Base-by-base conservation (phyloP, 2,329 filamentous ascomycete genomes). In the Aspergillus fumigatus region DNA sequence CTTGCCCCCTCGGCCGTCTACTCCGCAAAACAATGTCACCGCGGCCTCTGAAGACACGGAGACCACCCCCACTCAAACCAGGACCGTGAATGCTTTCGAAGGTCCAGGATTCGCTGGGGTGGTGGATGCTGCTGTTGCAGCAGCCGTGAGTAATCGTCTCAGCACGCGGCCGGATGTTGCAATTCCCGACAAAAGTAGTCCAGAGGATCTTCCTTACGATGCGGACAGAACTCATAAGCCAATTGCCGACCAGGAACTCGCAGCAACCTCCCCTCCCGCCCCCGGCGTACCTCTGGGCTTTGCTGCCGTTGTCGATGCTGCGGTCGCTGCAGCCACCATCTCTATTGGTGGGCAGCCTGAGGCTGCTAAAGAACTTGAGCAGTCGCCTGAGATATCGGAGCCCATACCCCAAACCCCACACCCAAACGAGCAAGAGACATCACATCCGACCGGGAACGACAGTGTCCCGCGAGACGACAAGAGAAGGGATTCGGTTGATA, bases 121-220 rank as follows among this genome's bases (percentile, higher is more conserved):
- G 21, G 63, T 66, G 9, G 67, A 66, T 55, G 62, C 63, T 3
- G 65, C 69, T 54, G 62, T 67, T 19, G 61, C 63, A 52, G 63
- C 65, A 29, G 59, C 62, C 21, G 60, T 54, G 11, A 56, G 49
- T 3, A 6, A 29, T 19, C 21, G 21, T 38, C 21, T 17, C 6
- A n/a, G 17, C 17, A 10, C 5, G 11, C 51, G 17, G 21, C 23
- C 49, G 3, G 50, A 50, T 4, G 4, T 43, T 29, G 29, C 45
- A 49, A 57, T 4, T 17, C n/a, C 21, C 19, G 21, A 3, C 21
- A 47, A 47, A 23, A 23, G 17, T 11, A 11, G 21, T 6, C 19
- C 21, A 26, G 11, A 7, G 14, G 43, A 23, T 21, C 19, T 23
- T 23, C 43, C 10, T 21, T 11, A 23, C 14, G 43, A 11, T 26